A percentile compares a stretch with the other conserved stretches of the same genome.
Conservation (phyloP, 208 protist genomes). For the Trypanosoma caninum region DNA sequence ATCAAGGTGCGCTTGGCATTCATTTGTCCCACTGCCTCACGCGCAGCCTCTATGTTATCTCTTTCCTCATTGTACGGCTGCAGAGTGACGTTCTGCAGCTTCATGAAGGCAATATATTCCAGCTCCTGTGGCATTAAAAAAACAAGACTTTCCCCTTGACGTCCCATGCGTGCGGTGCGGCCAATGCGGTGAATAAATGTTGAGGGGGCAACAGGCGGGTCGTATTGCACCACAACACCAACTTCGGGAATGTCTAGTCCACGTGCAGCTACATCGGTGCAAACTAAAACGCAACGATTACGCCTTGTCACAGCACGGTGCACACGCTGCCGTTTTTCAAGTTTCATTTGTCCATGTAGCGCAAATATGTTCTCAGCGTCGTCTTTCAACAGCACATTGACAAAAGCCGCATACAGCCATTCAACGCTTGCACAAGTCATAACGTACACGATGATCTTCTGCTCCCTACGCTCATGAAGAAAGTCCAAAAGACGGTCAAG, state of each 20-base stretch:
- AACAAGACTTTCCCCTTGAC: constrained; percentile 87
- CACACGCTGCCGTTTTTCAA: constrained; percentile 84
- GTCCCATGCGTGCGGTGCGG: constrained; percentile 95
- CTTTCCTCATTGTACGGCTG: constrained; percentile 65
- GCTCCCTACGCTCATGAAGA: constrained; percentile 41
- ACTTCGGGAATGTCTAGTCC: constrained; percentile 96
- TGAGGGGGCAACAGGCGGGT: constrained; percentile 92
- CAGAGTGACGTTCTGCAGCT: constrained; percentile 86
- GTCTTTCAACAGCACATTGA: constrained; percentile 53
- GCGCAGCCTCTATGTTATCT: constrained; percentile 58
- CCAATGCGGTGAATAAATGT: constrained; percentile 98
- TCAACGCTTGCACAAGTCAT: constrained; percentile 92
- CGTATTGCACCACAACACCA: constrained; percentile 96
- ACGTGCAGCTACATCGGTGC: constrained; percentile 94
- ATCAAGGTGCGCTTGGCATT: constrained; percentile 72
- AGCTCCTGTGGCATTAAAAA: constrained; percentile 93
- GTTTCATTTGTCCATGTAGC: constrained; percentile 91
- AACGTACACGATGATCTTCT: constrained; percentile 92
- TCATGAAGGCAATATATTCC: constrained; percentile 92
- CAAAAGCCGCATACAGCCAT: constrained; percentile 81
- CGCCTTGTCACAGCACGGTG: constrained; percentile 64
- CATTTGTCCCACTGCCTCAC: constrained; percentile 44
- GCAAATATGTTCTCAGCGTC: constrained; percentile 69
- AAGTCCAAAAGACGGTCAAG: constrained; percentile 86
- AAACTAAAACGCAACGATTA: constrained; percentile 89